Base-by-base conservation (phyloP, 768 basidiomycete genomes). In the Lentinula lateritia region DNA sequence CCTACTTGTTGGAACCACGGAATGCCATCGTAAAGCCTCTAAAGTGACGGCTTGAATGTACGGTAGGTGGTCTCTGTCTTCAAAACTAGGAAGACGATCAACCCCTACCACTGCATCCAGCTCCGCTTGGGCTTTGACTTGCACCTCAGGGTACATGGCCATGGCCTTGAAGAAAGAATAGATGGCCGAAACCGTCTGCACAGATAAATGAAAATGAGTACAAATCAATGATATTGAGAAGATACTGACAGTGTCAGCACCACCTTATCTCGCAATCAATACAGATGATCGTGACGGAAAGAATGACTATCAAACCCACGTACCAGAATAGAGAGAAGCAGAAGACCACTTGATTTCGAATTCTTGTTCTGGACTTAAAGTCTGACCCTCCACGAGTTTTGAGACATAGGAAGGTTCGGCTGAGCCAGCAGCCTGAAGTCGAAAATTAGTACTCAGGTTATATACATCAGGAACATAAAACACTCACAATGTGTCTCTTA, bases 401-500 rank as follows among this genome's bases (percentile, higher is more conserved):
- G 69, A 68, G 2, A 63, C 60, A 59, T 67, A 68, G 2, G 69
- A 70, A 6, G 60, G 62, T 0, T 73, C 70, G 0, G 62, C 66
- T 9, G 63, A 64, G 1, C 67, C 68, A 2, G 60, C 9, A 13
- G 64, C 66, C 65, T 65, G 43, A 32, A 12, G 28, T 32, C 3
- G 3, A 4, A 28, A 28, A 28, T 28, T 3, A 28, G 28, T 2
- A 28, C 3, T 2, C 28, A 28, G 28, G 28, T 28, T 28, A 28
- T 28, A 28, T 28, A 28, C 28, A 28, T 28, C 28, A 4, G 28
- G 28, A 28, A 36, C n/a, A 42, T 18, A 15, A 36, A 39, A 32
- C 18, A 69, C 70, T 53, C 53, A 83, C 83, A 69, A 84, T 72
- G 66, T 78, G 74, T 6, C 75, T 62, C 63, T 82, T 80, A 8